Evolutionary conservation across 768 basidiomycete genomes (phyloP).

Genomic region (Neoboletus magnificus): DNA sequence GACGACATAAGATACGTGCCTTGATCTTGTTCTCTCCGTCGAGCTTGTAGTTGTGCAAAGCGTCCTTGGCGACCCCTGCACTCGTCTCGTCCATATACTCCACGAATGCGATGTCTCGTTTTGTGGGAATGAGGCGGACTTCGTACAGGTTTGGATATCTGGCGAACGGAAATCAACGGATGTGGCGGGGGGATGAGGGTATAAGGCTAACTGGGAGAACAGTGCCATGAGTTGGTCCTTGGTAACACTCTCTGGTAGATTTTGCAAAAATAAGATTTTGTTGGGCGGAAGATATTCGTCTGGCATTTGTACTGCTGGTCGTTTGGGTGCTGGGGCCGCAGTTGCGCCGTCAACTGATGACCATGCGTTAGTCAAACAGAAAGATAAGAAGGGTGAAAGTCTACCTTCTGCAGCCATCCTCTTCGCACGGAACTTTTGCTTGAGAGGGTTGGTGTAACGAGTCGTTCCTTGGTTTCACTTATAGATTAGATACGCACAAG

Average conservation of each 20-base stretch:
- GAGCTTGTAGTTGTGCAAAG: constrained; percentile 95
- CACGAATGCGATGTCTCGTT: constrained; percentile 97
- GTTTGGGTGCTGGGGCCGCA: constrained; percentile 63
- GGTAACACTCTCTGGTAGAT: constrained; percentile 88
- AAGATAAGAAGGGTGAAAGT: constrained; percentile 1
- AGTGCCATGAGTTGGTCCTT: constrained; percentile 89
- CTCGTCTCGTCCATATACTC: constrained; percentile 93
- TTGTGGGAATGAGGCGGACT: constrained; percentile 97
- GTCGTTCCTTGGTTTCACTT: constrained; percentile 54
- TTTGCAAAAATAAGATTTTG: constrained; percentile 98
- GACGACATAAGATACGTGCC: constrained; percentile 40
- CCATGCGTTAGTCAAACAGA: neutral
- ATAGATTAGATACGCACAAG: neutral
- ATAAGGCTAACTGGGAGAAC: constrained; percentile 76
- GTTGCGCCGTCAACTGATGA: constrained; percentile 64
- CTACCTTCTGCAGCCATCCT: constrained; percentile 77
- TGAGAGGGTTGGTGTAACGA: constrained; percentile 86
- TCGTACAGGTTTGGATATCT: constrained; percentile 96
- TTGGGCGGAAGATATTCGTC: constrained; percentile 99
- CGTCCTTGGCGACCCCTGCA: constrained; percentile 90
- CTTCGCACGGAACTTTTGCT: constrained; percentile 81
- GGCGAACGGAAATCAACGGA: constrained; percentile 1
- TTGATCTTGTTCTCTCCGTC: constrained; percentile 99
- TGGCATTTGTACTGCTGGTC: constrained; percentile 92
- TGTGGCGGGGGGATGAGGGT: neutral